Evolutionary conservation across 352 stramenopile species (phyloP), one percentile per base, ranked within the genome.

Genomic region (Globisporangium emineosum): DNA sequence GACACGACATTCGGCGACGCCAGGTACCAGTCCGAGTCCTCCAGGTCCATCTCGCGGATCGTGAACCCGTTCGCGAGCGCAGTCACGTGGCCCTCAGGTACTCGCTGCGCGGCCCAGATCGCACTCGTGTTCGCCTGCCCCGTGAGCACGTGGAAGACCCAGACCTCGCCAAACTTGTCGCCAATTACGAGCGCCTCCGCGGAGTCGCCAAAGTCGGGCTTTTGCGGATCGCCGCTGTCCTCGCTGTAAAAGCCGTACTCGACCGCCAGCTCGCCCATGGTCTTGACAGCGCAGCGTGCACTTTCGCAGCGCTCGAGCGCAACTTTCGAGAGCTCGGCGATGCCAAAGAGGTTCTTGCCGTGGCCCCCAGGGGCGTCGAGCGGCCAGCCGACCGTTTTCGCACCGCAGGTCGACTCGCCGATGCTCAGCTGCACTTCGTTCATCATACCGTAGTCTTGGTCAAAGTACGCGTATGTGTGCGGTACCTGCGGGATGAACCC

Each of bases 141-240:
- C 30, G 90, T 88, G 15, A 97, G 63, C 42, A 98, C 90, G 65
- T 98, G 90, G 75, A 98, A 97, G 5, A 97, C 73, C 90, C 90
- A 98, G 6, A 81, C 83, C 64, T 97, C 88, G 4, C 72, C 72
- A 51, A 84, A 72, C 32, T 84, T 74, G 73, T 98, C 91, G 12
- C 73, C 77, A 40, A 97, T 89, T 19, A 69, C 85, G 21, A 97
- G 73, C 25, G 77, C 74, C 70, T 97, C 90, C 13, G 75, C 81
- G 59, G 73, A 86, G 53, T 69, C 64, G 1, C 50, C 62, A 70
- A 79, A 86, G 17, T 54, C 68, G 12, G 77, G 77, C 1, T 52
- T 54, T 13, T 61, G 40, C 40, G 71, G 73, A 69, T 81, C 67
- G 23, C 77, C 77, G 32, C 71, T 81, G 59, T 91, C 79, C 65